phyloP scores from a whole-genome alignment of 805 yeast species.

The Metschnikowia matae region DNA sequence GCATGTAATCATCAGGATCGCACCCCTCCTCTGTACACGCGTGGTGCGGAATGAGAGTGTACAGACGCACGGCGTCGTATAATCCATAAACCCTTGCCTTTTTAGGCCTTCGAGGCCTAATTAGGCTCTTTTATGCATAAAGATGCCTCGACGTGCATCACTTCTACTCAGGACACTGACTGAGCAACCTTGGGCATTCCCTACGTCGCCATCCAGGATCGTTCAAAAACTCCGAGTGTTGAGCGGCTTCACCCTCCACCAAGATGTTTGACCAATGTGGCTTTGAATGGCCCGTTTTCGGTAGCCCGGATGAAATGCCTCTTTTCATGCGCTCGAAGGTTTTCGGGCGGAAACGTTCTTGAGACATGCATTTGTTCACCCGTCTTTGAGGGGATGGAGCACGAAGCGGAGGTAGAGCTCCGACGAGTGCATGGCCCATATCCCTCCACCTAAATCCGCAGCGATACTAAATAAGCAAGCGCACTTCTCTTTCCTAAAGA shows the following conservation, averaged over 20 bases:
- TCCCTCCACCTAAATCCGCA: not conserved
- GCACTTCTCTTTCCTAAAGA: constrained; percentile 6
- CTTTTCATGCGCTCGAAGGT: not conserved
- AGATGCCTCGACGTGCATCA: not conserved
- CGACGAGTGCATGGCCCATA: not conserved
- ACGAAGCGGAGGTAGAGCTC: constrained; percentile 2
- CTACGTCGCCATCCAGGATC: not conserved
- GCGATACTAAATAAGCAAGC: not conserved
- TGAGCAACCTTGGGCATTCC: not conserved
- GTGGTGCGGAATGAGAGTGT: constrained; percentile 2
- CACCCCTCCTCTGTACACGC: constrained; percentile 9
- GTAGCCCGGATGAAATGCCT: not conserved
- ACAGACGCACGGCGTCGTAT: not conserved
- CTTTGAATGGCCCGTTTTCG: not conserved
- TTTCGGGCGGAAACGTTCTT: not conserved
- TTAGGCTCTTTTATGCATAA: constrained; percentile 1
- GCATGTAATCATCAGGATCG: not conserved
- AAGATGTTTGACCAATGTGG: not conserved
- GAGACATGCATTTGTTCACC: not conserved
- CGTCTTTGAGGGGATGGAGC: constrained; percentile 3
- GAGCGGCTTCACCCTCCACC: not conserved
- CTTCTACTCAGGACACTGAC: not conserved
- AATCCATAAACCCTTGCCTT: not conserved
- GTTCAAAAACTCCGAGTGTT: not conserved
- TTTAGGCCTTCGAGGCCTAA: constrained; percentile 6